Base-by-base conservation (phyloP, 768 basidiomycete genomes). In the Trametes sanguinea region DNA sequence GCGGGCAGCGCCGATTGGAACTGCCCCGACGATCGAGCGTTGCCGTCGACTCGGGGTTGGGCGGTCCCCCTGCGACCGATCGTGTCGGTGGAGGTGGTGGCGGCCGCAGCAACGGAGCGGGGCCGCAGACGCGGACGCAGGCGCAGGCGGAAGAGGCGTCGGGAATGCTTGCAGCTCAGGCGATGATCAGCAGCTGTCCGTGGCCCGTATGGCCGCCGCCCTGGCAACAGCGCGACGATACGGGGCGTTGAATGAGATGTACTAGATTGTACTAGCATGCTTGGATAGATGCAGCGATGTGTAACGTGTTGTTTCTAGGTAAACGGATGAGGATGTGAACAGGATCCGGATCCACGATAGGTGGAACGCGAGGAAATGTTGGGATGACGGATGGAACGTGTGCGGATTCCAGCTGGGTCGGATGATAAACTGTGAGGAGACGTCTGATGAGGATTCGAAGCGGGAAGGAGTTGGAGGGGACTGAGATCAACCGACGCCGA, bases 121-220 rank as follows among this genome's bases (percentile, higher is more conserved):
- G 43, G 43, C 11, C 51, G 50, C 40, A 17, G 54, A 29, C 32
- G 33, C 29, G 6, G 47, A 17, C 58, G 42, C 27, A 6, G 30
- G 51, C 11, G 57, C 13, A 40, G 29, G 22, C 17, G 37, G 42
- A 22, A 22, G 22, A n/a, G 35, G 17, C 40, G 6, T 54, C 11
- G 39, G 7, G 39, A 39, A 39, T 22, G 35, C 35, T 6, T 6
- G 35, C 35, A 11, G 35, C 35, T 37, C 13, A 43, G 14, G 4
- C 14, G 8, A 43, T 43, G 35, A 11, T 11, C 11, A 11, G 35
- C 42, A 43, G n/a, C 42, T 8, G 9, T 40, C 50, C 48, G 32
- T 59, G 57, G 57, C 57, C 57, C 14, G 48, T 51, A 3, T 59
- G 57, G 57, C 57, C 57, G 40, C 57, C 57, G 2, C 33, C 35